Evolutionary conservation across 306 rosid genomes (phyloP), one percentile per base, ranked within the genome.

Genomic region (Cicer cuneatum): DNA sequence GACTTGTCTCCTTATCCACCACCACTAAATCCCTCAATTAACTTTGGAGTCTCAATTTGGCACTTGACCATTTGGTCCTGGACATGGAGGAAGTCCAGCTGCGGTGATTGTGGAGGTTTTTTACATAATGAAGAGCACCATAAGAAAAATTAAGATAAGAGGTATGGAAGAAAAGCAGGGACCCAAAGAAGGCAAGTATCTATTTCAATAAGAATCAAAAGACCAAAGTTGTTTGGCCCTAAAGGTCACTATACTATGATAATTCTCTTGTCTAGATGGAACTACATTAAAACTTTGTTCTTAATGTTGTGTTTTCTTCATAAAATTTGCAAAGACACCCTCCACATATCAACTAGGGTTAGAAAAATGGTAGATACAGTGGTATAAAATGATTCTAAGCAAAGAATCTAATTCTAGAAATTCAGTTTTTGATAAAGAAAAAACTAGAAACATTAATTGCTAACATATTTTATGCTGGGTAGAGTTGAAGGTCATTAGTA

Each of bases 271-370:
- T 18, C 61, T 38, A 21, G 38, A 56, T 56, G n/a, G 14, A 56
- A 56, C 62, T 56, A 21, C 13, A 56, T 56, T 21, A 56, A 21
- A 56, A 56, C 38, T 56, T 9, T 54, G 60, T 8, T 53, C 61
- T 54, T 54, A 19, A 54, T 19, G 61, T 54, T 54, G 6, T 10
- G 13, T 56, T 56, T 56, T 56, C 15, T 56, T 56, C 38, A 56
- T 19, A 56, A 19, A 19, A 19, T 3, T 9, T 54, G 33, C 37
- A 21, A 11, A 54, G 7, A 18, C 38, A 18, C 35, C 18, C 10
- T 5, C 18, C 53, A 48, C 16, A 6, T 3, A 56, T 56, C 37
- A 56, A 21, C 1, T 56, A 21, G 39, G 10, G 38, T 19, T 10
- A 56, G n/a, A 56, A 21, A 56, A 21, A 21, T 21, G 51, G 51